A percentile compares a stretch with the other conserved stretches of the same genome.
Conservation (phyloP, 352 stramenopile genomes). For the Phytophthora sojae region DNA sequence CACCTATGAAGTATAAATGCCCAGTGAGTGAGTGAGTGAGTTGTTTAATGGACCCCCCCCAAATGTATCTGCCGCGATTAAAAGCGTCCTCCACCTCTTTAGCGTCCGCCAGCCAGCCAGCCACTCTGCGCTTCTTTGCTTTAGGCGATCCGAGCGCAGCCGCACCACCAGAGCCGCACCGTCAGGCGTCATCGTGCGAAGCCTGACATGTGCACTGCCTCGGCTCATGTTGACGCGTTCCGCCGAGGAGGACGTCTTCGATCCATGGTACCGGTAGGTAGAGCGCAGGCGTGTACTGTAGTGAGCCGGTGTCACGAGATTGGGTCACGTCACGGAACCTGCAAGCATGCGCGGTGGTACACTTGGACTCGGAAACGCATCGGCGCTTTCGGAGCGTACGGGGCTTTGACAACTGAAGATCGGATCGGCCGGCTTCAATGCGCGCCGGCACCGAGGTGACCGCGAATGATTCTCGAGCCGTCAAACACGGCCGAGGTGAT, state of each 20-base stretch:
- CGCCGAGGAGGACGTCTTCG: constrained; percentile 4
- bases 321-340: constrained; percentile 16
- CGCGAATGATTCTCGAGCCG: constrained; percentile 23
- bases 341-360: constrained; percentile 9
- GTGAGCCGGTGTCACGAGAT: constrained; percentile 6
- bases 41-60: constrained; percentile 13
- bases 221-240: constrained; percentile 23
- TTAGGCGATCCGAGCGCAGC: background rate
- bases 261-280: background rate
- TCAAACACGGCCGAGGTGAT: constrained; percentile 22
- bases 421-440: constrained; percentile 24
- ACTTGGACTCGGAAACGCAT: constrained; percentile 24
- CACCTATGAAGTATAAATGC: too few relatives aligned
- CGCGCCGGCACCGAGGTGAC: constrained; percentile 28
- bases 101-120: constrained; percentile 9
- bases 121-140: constrained; percentile 24
- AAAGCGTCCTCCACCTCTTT: background rate
- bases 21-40: background rate
- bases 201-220: constrained; percentile 5
- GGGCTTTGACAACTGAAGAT: constrained; percentile 33
- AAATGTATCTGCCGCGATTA: constrained; percentile 27
- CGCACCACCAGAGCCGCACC: background rate
- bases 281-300: background rate
- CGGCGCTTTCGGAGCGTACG: background rate
- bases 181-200: constrained; percentile 2